A percentile compares a stretch with the other conserved stretches of the same genome.
These are phyloP conservation scores for Mariannaea elegans DNA, from an alignment of 2,329 filamentous ascomycete genomes.

Conservation along the genomic window DNA sequence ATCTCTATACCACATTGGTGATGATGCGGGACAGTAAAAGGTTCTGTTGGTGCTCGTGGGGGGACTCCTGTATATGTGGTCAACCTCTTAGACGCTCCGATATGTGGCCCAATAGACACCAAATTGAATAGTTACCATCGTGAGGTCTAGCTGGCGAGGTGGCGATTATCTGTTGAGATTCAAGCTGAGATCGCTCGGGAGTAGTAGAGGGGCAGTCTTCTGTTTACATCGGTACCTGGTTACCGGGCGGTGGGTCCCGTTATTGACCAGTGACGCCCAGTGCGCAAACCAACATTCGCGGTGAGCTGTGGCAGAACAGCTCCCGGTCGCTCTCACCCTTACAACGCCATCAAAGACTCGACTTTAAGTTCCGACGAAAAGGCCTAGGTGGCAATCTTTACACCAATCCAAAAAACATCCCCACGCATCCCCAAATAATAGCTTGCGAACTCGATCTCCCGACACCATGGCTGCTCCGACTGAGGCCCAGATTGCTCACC, in stretches of 20 bases:
- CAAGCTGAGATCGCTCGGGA: neutral
- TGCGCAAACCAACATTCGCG: neutral
- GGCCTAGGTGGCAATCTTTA: neutral
- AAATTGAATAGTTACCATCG: conserved; percentile 5
- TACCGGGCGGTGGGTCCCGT: neutral
- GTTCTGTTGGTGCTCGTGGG: conserved; percentile 97
- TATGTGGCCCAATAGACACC: neutral
- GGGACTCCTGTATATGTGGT: conserved; percentile 74
- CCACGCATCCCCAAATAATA: neutral
- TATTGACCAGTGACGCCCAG: conserved; percentile 19
- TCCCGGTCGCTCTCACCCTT: neutral
- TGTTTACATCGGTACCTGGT: conserved; percentile 33
- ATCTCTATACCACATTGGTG: conserved; percentile 84
- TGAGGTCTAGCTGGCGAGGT: neutral
- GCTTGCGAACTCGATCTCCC: neutral
- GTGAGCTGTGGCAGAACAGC: conserved; percentile 34
- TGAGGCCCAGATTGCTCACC: conserved; percentile 81
- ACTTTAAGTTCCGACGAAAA: no score
- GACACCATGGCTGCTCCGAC: conserved; percentile 66
- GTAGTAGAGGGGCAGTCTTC: conserved; percentile 21
- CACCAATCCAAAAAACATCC: neutral
- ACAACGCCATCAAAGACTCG: neutral
- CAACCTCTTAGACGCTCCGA: neutral
- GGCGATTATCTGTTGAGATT: neutral
- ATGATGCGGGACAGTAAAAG: conserved; percentile 94